Conservation (phyloP, 106 monocot species). For the Apostasia ramifera region DNA sequence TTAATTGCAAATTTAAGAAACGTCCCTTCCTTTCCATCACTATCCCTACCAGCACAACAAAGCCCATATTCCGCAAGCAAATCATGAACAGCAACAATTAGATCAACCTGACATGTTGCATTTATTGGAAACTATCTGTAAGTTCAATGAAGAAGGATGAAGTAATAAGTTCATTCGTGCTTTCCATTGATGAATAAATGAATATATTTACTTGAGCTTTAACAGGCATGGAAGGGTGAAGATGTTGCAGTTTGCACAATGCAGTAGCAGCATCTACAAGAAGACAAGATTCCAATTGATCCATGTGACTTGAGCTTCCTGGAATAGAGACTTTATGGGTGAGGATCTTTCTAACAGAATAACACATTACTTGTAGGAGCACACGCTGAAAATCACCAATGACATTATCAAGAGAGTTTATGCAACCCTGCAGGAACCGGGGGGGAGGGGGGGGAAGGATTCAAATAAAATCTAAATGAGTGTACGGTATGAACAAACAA, state of each 20-base stretch:
- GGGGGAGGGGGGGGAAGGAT: background rate
- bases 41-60: slow-evolving; percentile 89
- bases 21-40: slow-evolving; percentile 77
- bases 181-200: background rate
- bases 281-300: slow-evolving; percentile 54
- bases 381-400: slow-evolving; percentile 71
- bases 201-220: slow-evolving; percentile 70
- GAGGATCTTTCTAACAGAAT: slow-evolving; percentile 39
- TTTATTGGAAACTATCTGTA: background rate
- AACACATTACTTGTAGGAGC: slow-evolving; percentile 54
- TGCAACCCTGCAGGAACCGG: slow-evolving; percentile 26
- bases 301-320: slow-evolving; percentile 29
- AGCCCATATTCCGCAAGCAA: slow-evolving; percentile 95
- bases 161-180: background rate
- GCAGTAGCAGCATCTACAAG: slow-evolving; percentile 75
- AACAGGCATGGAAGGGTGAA: slow-evolving; percentile 57
- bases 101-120: slow-evolving; percentile 52
- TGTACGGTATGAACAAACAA: too few species aligned
- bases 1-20: slow-evolving; percentile 96
- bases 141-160: background rate
- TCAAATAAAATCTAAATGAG: too few species aligned
- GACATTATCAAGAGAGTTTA: slow-evolving; percentile 22
- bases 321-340: slow-evolving; percentile 21
- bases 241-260: slow-evolving; percentile 92
- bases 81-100: slow-evolving; percentile 87